These are phyloP conservation scores for Onygenales sp. DNA, from an alignment of 2,329 filamentous ascomycete species.

Conservation along the genomic window DNA sequence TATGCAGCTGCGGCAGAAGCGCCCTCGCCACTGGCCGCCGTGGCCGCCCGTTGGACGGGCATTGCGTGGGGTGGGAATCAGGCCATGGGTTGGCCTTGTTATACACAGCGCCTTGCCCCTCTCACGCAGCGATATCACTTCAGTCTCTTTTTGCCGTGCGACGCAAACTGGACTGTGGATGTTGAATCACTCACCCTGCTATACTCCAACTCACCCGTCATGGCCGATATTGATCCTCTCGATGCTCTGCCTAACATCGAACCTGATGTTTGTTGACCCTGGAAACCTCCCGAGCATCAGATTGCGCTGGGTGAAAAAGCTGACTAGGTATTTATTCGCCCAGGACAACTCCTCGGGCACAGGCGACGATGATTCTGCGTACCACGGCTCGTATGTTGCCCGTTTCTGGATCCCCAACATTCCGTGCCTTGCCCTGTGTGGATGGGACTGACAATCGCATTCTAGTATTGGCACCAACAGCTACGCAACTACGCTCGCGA, in stretches of 20 bases:
- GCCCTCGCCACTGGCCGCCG: too few species aligned
- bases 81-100: too few species aligned
- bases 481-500: constrained; percentile 11
- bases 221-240: neutral
- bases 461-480: constrained; percentile 4
- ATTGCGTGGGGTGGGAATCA: too few species aligned
- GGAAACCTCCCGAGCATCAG: neutral
- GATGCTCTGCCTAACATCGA: neutral
- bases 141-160: too few species aligned
- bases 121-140: too few species aligned
- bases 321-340: neutral
- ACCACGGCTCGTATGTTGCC: neutral
- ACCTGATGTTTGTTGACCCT: neutral
- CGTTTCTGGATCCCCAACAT: neutral
- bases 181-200: too few species aligned
- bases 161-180: too few species aligned
- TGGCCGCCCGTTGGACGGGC: too few species aligned
- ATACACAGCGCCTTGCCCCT: too few species aligned
- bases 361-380: constrained; percentile 1
- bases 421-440: neutral
- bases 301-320: neutral
- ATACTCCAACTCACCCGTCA: neutral
- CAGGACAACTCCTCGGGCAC: neutral
- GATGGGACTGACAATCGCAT: neutral
- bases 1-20: too few species aligned